A percentile compares a stretch with the other conserved stretches of the same genome.
phyloP scores from a whole-genome alignment of 1,139 yeast genomes.

The Kazachstania sp. region DNA sequence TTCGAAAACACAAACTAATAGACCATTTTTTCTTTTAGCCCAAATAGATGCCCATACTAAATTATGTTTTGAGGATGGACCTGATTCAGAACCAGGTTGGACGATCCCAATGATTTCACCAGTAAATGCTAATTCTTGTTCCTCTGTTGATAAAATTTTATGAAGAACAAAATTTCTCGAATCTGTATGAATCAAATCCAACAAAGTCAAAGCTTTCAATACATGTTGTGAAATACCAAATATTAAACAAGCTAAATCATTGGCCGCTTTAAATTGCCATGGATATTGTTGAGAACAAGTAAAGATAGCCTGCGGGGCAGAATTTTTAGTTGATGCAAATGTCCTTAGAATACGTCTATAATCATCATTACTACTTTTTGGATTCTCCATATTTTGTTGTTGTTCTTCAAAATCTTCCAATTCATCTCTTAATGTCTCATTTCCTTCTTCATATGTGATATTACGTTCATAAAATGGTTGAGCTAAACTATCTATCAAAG shows the following conservation, averaged over 20 bases:
- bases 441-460: slow-evolving; percentile 23
- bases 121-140: slow-evolving; percentile 41
- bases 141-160: slow-evolving; percentile 38
- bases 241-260: slow-evolving; percentile 81
- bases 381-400: slow-evolving; percentile 7
- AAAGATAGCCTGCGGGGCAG: slow-evolving; percentile 73
- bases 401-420: slow-evolving; percentile 8
- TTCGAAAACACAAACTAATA: slow-evolving; percentile 79
- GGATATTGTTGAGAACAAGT: slow-evolving; percentile 73
- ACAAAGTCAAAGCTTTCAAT: slow-evolving; percentile 52
- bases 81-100: slow-evolving; percentile 35
- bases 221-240: slow-evolving; percentile 71
- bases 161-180: slow-evolving; percentile 60
- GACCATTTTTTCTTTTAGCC: slow-evolving; percentile 70
- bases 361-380: slow-evolving; percentile 15
- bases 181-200: slow-evolving; percentile 72
- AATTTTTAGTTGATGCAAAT: slow-evolving; percentile 55
- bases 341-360: slow-evolving; percentile 41
- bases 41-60: slow-evolving; percentile 77
- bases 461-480: slow-evolving; percentile 57
- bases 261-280: slow-evolving; percentile 75
- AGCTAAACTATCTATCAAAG: slow-evolving; percentile 60
- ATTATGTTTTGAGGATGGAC: slow-evolving; percentile 22
- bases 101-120: slow-evolving; percentile 49
- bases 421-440: slow-evolving; percentile 9